Conservation (phyloP, 164 flowering plant species). For the Stephania japonica region DNA sequence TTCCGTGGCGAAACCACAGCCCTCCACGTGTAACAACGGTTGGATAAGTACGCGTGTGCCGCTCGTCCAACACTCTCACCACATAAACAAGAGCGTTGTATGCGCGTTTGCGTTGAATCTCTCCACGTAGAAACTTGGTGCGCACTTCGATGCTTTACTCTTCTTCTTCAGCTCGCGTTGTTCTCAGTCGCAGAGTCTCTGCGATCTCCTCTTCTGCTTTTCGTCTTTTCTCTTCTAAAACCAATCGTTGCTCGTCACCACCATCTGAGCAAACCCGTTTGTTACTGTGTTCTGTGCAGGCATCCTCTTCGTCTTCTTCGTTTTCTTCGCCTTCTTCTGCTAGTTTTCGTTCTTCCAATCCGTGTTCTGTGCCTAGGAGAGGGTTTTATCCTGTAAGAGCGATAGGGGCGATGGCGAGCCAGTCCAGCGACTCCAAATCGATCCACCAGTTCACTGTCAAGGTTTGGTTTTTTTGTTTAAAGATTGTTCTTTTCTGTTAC, state of each 20-base stretch:
- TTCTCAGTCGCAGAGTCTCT: conserved; percentile 2
- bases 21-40: neutral
- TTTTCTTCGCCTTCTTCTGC: neutral
- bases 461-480: conserved; percentile 24
- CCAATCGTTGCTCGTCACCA: neutral
- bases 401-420: conserved; percentile 36
- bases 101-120: neutral
- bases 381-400: conserved; percentile 9
- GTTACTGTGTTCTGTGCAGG: neutral
- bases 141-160: neutral
- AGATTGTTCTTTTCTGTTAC: neutral
- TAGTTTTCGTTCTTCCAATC: neutral
- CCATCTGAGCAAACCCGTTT: conserved; percentile 3
- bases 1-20: neutral
- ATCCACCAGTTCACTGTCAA: conserved; percentile 57
- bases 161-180: neutral
- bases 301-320: conserved; percentile 1
- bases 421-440: conserved; percentile 23
- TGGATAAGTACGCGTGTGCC: neutral
- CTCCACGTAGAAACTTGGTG: neutral
- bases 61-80: neutral
- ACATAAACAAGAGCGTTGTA: neutral
- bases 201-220: conserved; percentile 7
- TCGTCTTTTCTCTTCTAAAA: neutral
- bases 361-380: neutral